phyloP scores from a whole-genome alignment of 1,284 basidiomycete genomes.

The Athelia sp. region DNA sequence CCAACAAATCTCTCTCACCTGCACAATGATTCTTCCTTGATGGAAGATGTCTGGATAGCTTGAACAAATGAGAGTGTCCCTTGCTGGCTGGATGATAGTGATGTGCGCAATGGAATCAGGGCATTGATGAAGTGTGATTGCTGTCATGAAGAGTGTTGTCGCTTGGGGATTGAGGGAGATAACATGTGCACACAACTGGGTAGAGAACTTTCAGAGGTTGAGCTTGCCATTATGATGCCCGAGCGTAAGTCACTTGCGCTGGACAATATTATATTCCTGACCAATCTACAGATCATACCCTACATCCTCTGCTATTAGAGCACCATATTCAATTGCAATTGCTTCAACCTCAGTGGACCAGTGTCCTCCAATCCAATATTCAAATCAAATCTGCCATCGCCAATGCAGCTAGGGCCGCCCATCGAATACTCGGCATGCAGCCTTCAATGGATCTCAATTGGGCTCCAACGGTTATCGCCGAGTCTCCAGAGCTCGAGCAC shows the following conservation, averaged over 20 bases:
- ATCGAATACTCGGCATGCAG: too few relatives aligned
- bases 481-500: too few relatives aligned
- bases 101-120: slow-evolving; percentile 25
- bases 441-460: too few relatives aligned
- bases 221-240: slow-evolving; percentile 7
- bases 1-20: slow-evolving; percentile 23
- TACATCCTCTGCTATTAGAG: too few relatives aligned
- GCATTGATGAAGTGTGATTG: slow-evolving; percentile 22
- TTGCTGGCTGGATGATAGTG: slow-evolving; percentile 27
- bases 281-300: too few relatives aligned
- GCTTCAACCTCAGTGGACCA: too few relatives aligned
- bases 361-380: too few relatives aligned
- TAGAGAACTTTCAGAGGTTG: slow-evolving; percentile 8
- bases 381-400: too few relatives aligned
- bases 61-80: slow-evolving; percentile 14
- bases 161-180: slow-evolving; percentile 16
- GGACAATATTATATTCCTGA: too few relatives aligned
- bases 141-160: slow-evolving; percentile 21
- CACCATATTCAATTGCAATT: too few relatives aligned
- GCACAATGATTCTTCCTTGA: slow-evolving; percentile 20
- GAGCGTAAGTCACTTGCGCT: slow-evolving; percentile 7
- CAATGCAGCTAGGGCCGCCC: too few relatives aligned
- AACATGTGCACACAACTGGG: slow-evolving; percentile 21
- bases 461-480: too few relatives aligned
- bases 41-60: slow-evolving; percentile 36